Conservation (phyloP, 768 basidiomycete species). For the Termitomyces heimii region DNA sequence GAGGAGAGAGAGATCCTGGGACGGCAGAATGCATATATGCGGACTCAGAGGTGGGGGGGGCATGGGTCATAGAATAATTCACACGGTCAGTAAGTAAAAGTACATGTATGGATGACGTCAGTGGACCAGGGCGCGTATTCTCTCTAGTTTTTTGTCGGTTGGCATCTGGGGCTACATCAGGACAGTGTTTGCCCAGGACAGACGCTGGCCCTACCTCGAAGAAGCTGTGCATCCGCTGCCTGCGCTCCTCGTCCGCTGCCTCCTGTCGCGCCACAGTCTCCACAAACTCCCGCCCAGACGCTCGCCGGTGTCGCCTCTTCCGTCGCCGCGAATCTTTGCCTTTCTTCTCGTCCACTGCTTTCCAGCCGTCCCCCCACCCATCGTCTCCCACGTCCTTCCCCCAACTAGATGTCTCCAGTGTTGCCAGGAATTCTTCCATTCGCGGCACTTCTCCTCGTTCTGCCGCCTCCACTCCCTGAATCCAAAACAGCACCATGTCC, state of each 20-base stretch:
- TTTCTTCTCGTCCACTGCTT: background rate
- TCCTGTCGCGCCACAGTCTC: constrained; percentile 38
- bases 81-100: constrained; percentile 5
- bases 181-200: no score
- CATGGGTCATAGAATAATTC: constrained; percentile 23
- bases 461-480: constrained; percentile 40
- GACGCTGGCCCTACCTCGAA: constrained; percentile 32
- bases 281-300: constrained; percentile 31
- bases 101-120: background rate
- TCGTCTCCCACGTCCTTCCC: background rate
- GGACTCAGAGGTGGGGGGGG: constrained; percentile 58
- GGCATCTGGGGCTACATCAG: constrained; percentile 36
- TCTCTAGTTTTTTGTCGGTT: constrained; percentile 45
- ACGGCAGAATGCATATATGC: constrained; percentile 70
- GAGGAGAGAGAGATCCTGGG: constrained; percentile 62
- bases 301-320: background rate
- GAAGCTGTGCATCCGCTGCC: constrained; percentile 42
- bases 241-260: constrained; percentile 31
- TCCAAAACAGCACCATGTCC: constrained; percentile 53
- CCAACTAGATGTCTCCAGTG: constrained; percentile 15
- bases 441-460: constrained; percentile 35
- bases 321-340: background rate
- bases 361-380: background rate
- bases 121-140: constrained; percentile 33
- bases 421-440: constrained; percentile 40